A percentile compares a stretch with the other conserved stretches of the same genome.
These are phyloP conservation scores for Juglanconis juglandina DNA, from an alignment of 2,329 filamentous ascomycete genomes.

Conservation along the genomic window DNA sequence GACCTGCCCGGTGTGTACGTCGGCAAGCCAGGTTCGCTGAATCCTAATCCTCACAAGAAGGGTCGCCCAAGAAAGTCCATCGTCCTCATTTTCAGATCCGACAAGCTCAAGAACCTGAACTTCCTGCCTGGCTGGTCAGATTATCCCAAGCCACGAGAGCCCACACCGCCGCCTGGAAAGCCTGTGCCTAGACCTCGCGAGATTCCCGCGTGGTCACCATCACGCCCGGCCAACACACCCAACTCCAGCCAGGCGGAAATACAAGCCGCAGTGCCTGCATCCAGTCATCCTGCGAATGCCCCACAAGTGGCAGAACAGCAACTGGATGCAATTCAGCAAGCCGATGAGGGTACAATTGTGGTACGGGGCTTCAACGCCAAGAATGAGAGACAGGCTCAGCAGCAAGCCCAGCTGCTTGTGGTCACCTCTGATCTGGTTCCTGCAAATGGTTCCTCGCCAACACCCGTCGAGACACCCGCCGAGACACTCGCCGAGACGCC, in stretches of 20 bases:
- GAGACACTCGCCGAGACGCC: neutral
- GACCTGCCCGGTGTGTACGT: slow-evolving; percentile 21
- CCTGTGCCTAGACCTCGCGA: neutral
- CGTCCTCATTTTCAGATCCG: slow-evolving; percentile 28
- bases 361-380: neutral
- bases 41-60: slow-evolving; percentile 22
- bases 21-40: slow-evolving; percentile 26
- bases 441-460: neutral
- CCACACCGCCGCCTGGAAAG: neutral
- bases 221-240: neutral
- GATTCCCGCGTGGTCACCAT: neutral
- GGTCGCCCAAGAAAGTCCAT: slow-evolving; percentile 31
- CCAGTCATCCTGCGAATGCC: neutral
- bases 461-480: neutral
- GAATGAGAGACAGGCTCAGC: neutral
- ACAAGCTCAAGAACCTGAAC: slow-evolving; percentile 24
- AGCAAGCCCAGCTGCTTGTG: neutral
- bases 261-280: neutral
- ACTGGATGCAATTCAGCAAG: neutral
- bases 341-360: neutral
- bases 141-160: slow-evolving; percentile 4
- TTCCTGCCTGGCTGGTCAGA: slow-evolving; percentile 17
- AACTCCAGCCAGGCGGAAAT: neutral
- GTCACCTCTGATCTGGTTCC: neutral
- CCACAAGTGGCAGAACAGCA: neutral